These are phyloP conservation scores for Talaromyces sp. DNA, from an alignment of 2,329 filamentous ascomycete species.

Conservation along the genomic window DNA sequence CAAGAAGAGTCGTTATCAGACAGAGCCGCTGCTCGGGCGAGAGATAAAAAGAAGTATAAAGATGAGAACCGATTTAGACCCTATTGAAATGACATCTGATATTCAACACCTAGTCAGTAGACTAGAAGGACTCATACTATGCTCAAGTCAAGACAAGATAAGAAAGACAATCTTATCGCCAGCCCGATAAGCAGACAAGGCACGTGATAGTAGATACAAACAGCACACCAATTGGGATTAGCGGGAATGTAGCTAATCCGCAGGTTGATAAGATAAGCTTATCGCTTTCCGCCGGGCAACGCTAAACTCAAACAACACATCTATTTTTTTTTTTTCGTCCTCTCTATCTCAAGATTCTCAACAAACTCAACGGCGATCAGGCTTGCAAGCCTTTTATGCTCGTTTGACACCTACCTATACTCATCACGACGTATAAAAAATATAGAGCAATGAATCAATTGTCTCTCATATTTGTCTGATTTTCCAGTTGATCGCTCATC, in stretches of 20 bases:
- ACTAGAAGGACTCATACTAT: too few species aligned
- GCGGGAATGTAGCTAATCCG: not conserved
- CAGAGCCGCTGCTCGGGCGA: constrained; percentile 24
- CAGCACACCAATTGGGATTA: not conserved
- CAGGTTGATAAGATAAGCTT: not conserved
- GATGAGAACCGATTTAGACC: constrained; percentile 37
- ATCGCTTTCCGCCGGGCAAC: constrained; percentile 1
- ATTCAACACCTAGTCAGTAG: too few species aligned
- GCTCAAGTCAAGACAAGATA: not conserved
- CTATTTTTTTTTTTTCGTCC: too few species aligned
- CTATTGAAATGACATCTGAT: constrained; percentile 23
- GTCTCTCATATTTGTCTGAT: too few species aligned
- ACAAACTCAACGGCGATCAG: not conserved
- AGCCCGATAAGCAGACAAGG: not conserved
- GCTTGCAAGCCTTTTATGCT: not conserved
- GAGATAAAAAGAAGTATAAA: constrained; percentile 29
- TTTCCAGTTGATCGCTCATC: not conserved
- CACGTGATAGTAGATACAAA: not conserved
- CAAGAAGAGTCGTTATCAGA: constrained; percentile 18
- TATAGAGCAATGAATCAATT: not conserved
- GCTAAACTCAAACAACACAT: not conserved
- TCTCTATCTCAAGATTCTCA: not conserved
- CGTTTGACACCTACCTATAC: not conserved
- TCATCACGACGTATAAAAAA: not conserved
- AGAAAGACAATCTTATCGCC: not conserved